Percentiles rank a stretch among this genome's conserved stretches.
These are phyloP conservation scores for Gnaphalium uliginosum DNA, from an alignment of 129 eudicot species.

Conservation along the genomic window DNA sequence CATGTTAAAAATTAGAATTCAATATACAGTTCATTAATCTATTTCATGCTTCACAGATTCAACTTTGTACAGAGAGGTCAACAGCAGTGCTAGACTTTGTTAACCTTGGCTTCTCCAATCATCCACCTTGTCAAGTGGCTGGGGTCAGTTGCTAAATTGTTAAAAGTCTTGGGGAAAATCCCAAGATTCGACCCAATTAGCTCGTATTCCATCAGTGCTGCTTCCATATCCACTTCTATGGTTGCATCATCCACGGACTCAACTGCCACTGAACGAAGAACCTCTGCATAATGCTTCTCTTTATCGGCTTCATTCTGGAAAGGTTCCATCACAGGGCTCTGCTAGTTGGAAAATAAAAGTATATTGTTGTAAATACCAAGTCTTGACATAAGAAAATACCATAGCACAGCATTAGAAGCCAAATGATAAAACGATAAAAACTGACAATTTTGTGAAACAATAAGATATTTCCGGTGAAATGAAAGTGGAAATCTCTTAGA, in stretches of 20 bases:
- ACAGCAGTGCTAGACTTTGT: conserved; percentile 13
- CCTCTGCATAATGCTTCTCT: conserved; percentile 65
- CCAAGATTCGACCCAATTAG: conserved; percentile 71
- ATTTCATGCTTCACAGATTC: background rate
- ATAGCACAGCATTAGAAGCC: background rate
- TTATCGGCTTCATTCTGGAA: conserved; percentile 60
- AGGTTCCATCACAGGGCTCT: conserved; percentile 83
- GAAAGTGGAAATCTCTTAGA: no score
- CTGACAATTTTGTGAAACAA: no score
- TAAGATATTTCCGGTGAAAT: no score
- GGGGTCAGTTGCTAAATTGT: conserved; percentile 58
- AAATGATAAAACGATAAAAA: background rate
- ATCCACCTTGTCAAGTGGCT: conserved; percentile 82
- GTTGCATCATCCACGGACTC: conserved; percentile 53
- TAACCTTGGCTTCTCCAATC: conserved; percentile 64
- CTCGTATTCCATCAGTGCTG: conserved; percentile 54
- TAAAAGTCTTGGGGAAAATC: conserved; percentile 58
- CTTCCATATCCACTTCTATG: conserved; percentile 76
- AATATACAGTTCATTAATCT: background rate
- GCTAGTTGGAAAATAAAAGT: conserved; percentile 16
- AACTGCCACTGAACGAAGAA: conserved; percentile 39
- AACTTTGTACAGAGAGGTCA: conserved; percentile 11
- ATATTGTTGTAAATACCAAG: background rate
- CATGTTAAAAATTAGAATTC: background rate
- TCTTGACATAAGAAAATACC: background rate